Evolutionary conservation across 345 rosid species (phyloP).

Genomic region (Salix purpurea): DNA sequence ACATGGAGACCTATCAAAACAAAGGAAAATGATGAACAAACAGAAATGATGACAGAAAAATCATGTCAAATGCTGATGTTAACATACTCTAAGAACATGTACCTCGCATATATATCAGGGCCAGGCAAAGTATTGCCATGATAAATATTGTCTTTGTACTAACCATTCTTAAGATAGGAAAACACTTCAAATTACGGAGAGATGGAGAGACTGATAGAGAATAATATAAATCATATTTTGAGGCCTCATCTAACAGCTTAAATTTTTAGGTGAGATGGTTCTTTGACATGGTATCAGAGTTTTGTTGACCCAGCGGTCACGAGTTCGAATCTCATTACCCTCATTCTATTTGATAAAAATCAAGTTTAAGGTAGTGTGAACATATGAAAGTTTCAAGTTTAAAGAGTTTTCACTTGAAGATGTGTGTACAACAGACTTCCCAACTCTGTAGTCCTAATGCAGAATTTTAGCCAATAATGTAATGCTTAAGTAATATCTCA

Average conservation of each 20-base stretch:
- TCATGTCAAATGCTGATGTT: background rate
- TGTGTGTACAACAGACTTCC: background rate
- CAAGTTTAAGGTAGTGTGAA: too few species aligned
- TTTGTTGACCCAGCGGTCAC: too few species aligned
- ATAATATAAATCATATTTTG: too few species aligned
- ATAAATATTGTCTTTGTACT: slow-evolving; percentile 8
- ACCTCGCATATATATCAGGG: slow-evolving; percentile 15
- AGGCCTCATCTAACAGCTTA: too few species aligned
- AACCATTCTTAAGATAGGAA: background rate
- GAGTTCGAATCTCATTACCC: too few species aligned
- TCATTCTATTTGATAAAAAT: too few species aligned
- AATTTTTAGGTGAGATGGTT: too few species aligned
- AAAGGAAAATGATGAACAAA: background rate
- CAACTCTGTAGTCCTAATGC: background rate
- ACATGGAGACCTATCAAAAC: background rate
- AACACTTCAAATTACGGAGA: background rate
- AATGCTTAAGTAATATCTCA: background rate
- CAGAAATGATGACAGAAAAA: background rate
- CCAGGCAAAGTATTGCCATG: slow-evolving; percentile 9
- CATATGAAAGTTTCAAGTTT: too few species aligned
- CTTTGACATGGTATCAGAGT: too few species aligned
- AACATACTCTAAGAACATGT: background rate
- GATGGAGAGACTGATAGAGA: background rate
- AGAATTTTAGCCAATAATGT: background rate
- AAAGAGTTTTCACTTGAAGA: too few species aligned